Conservation (phyloP, 768 basidiomycete species). For the Phallus indusiatus region DNA sequence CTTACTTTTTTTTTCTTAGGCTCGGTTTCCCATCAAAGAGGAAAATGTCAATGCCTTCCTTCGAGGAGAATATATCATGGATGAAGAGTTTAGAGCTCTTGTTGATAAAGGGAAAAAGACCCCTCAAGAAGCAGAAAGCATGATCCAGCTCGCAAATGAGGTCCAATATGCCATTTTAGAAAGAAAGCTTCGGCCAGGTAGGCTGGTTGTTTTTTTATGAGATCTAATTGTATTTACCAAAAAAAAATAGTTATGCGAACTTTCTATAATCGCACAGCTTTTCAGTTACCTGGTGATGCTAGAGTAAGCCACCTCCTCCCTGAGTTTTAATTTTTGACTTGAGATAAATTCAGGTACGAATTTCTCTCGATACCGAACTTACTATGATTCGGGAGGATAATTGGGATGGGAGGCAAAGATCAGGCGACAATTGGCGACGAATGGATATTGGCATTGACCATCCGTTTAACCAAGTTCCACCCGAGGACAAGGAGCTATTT, state of each 20-base stretch:
- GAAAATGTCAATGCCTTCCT: constrained; percentile 88
- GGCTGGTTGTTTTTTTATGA: constrained; percentile 17
- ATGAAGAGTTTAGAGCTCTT: constrained; percentile 81
- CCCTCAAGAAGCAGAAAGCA: constrained; percentile 80
- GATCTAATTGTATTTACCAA: neutral
- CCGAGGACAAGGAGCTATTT: constrained; percentile 87
- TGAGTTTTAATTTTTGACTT: neutral
- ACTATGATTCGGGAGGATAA: constrained; percentile 94
- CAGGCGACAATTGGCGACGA: constrained; percentile 87
- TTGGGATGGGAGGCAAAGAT: constrained; percentile 76
- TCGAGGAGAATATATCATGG: constrained; percentile 84
- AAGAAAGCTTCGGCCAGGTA: constrained; percentile 75
- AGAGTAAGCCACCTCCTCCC: constrained; percentile 24
- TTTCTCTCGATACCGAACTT: constrained; percentile 95
- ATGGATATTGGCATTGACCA: constrained; percentile 89
- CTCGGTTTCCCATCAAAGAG: constrained; percentile 84
- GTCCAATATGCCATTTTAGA: constrained; percentile 87
- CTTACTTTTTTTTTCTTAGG: constrained; percentile 34
- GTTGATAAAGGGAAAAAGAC: constrained; percentile 88
- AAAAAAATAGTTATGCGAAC: constrained; percentile 71
- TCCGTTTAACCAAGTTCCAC: constrained; percentile 69
- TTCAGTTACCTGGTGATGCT: constrained; percentile 98
- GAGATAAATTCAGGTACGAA: constrained; percentile 49
- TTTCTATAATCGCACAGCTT: constrained; percentile 98
- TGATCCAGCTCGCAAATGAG: constrained; percentile 96